phyloP scores from a whole-genome alignment of 2,329 filamentous ascomycete species.

The Colletotrichum horii region DNA sequence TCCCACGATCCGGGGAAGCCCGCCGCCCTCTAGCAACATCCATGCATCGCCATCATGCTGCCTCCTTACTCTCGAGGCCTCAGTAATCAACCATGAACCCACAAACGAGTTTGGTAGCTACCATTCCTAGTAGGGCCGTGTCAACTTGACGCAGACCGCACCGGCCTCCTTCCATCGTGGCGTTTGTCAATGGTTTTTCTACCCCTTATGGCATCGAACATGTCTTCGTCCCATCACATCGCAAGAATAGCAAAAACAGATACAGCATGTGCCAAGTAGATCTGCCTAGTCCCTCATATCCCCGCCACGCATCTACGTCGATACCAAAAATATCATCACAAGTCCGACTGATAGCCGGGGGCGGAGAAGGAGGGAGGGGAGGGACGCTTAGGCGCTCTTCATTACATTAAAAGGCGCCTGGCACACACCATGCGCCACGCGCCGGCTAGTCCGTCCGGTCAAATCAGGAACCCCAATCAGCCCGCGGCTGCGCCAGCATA shows the following conservation, averaged over 20 bases:
- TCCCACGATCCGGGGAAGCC: not conserved
- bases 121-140: not conserved
- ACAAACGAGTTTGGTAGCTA: not conserved
- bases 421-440: not conserved
- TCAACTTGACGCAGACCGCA: not conserved
- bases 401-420: not conserved
- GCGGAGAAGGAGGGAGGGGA: not conserved
- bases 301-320: not conserved
- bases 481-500: not conserved
- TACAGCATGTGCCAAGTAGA: not conserved
- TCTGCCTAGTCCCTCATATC: not conserved
- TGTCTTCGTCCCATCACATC: not conserved
- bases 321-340: not conserved
- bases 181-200: not conserved
- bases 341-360: not conserved
- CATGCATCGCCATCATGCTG: slow-evolving; percentile 3
- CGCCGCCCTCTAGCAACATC: not conserved
- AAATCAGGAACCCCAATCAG: not conserved
- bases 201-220: not conserved
- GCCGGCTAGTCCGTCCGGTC: not conserved
- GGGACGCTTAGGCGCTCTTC: not conserved
- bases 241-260: not conserved
- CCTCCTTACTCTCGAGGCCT: not conserved
- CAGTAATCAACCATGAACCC: not conserved
- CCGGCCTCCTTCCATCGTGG: not conserved